Evolutionary conservation across 106 monocot genomes (phyloP), one percentile per base, ranked within the genome.

Genomic region (Chionographis japonica): DNA sequence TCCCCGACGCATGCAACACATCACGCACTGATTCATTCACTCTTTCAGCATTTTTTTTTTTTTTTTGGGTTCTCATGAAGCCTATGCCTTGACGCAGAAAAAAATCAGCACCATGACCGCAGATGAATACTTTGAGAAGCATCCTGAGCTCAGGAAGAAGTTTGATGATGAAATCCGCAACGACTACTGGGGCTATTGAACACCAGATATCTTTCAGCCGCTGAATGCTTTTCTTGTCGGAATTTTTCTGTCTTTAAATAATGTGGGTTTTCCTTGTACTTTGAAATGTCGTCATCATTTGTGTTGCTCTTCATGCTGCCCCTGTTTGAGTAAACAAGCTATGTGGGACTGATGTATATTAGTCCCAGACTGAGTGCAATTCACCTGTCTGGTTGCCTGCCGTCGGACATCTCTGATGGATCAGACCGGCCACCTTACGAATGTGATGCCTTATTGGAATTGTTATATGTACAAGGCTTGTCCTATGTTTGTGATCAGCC

Each of bases 21-120:
- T 3, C 46, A 13, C 7, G 14, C 10, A 51, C 41, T 13, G 3
- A 13, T 39, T 12, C 16, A 7, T 0, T 16, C n/a, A 20, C 15
- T 64, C 65, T 35, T 62, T 54, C 9, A 11, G 2, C 14, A 56
- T 17, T 36, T 5, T 58, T 7, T 20, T 20, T 16, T 49, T 13
- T 51, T 41, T 17, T 57, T 18, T 68, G 63, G 19, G 12, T 39
- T 40, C 39, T 78, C 67, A 67, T 56, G 40, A 4, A 37, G n/a
- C 35, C 43, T 50, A 14, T 67, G 8, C 9, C 13, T 27, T 70
- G 7, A 19, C 72, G 55, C 95, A 97, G 95, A 73, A 78, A 77
- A 97, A 92, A 58, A 89, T 97, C 46, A 89, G 89, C 84, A 92
- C 95, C 14, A 97, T 95, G 95, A 95, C 95, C 8, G 95, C 95